phyloP scores from a whole-genome alignment of 2,329 filamentous ascomycete genomes.

The Helicocarpus griseus region DNA sequence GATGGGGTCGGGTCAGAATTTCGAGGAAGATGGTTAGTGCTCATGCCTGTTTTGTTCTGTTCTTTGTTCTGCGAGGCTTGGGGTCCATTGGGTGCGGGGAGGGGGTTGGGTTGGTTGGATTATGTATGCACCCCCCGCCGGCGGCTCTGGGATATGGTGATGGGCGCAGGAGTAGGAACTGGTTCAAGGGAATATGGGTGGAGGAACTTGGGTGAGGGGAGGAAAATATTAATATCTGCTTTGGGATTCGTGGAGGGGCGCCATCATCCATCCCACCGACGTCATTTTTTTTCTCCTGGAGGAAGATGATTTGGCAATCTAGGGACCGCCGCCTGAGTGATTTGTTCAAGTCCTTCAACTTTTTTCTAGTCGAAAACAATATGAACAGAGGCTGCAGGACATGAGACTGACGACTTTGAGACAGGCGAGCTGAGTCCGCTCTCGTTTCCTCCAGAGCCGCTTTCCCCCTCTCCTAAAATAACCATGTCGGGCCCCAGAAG shows the following conservation, averaged over 20 bases:
- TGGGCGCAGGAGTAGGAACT: not conserved
- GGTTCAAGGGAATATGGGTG: not conserved
- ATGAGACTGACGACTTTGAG: slow-evolving; percentile 2
- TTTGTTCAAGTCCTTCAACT: not conserved
- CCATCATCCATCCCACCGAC: no score
- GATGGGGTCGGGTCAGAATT: slow-evolving; percentile 24
- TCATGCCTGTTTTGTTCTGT: slow-evolving; percentile 5
- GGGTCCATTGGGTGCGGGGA: not conserved
- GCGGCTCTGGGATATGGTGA: not conserved
- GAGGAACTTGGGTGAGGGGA: no score
- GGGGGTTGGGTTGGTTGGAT: no score
- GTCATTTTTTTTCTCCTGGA: no score
- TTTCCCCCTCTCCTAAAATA: slow-evolving; percentile 27
- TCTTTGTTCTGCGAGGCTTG: not conserved
- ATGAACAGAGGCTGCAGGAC: not conserved
- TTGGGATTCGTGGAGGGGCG: no score
- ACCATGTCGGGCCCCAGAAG: slow-evolving; percentile 36
- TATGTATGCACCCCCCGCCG: no score
- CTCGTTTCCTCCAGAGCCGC: slow-evolving; percentile 28
- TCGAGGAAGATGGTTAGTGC: slow-evolving; percentile 31
- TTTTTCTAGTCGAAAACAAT: not conserved
- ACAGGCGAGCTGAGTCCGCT: slow-evolving; percentile 32
- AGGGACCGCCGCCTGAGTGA: not conserved
- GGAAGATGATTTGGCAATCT: no score
- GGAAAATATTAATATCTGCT: no score